Percentiles rank a stretch among this genome's conserved stretches.
Conservation (phyloP, 2,329 filamentous ascomycete species). For the Colletotrichum noveboracense region DNA sequence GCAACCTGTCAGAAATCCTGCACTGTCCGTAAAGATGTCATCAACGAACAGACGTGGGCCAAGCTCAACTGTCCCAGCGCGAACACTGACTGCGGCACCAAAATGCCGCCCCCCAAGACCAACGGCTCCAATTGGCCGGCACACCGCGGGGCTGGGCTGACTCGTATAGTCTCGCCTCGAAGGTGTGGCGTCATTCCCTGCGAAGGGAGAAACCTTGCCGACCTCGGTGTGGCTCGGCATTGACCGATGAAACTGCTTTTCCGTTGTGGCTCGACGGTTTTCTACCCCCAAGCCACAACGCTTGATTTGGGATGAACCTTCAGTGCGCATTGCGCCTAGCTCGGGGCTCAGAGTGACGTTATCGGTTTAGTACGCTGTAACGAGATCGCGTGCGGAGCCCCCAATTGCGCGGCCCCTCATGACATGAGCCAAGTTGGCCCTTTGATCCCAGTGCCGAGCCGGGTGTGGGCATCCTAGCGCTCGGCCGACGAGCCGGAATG, state of each 20-base stretch:
- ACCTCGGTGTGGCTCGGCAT: background rate
- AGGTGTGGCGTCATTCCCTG: background rate
- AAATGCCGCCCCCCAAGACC: background rate
- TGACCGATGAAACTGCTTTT: background rate
- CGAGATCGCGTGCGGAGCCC: background rate
- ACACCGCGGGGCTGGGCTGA: background rate
- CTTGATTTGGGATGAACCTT: background rate
- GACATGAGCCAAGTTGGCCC: constrained; percentile 10
- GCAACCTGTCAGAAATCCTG: background rate
- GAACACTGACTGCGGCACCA: background rate
- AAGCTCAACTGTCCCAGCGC: background rate
- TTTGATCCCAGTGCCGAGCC: background rate
- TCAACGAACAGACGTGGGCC: constrained; percentile 4
- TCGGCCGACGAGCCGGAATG: constrained; percentile 5
- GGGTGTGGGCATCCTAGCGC: constrained; percentile 5
- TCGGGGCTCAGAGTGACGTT: constrained; percentile 6
- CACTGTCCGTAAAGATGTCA: background rate
- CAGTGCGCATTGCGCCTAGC: background rate
- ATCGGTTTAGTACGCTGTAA: background rate
- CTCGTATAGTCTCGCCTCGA: background rate
- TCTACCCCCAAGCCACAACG: background rate
- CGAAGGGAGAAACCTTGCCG: background rate
- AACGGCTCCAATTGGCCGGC: background rate
- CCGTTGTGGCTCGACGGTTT: background rate
- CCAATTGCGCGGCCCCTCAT: constrained; percentile 13